Evolutionary conservation across 345 rosid species (phyloP).

Genomic region (Sapria himalayana): DNA sequence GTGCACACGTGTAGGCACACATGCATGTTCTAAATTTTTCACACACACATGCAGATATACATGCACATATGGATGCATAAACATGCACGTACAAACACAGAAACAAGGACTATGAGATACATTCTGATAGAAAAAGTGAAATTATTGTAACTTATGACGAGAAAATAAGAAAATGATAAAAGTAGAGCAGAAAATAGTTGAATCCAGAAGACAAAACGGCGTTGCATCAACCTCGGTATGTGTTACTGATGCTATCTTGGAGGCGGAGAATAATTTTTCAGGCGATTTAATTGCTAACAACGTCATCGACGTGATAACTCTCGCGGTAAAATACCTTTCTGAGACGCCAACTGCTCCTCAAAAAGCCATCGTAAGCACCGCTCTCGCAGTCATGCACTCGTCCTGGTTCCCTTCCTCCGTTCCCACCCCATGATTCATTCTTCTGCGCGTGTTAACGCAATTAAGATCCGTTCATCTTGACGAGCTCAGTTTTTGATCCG

Average conservation of each 20-base stretch:
- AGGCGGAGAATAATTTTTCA: conserved; percentile 27
- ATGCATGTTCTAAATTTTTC: neutral
- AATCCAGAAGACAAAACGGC: conserved; percentile 17
- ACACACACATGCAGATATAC: too few relatives aligned
- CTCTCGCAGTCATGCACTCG: too few relatives aligned
- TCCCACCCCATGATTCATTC: neutral
- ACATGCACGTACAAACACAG: too few relatives aligned
- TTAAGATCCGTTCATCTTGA: conserved; percentile 94
- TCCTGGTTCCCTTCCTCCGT: too few relatives aligned
- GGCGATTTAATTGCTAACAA: conserved; percentile 66
- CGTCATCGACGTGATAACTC: conserved; percentile 95
- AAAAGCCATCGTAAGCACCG: conserved; percentile 32
- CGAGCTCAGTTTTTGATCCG: conserved; percentile 59
- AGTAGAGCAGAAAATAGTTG: conserved; percentile 32
- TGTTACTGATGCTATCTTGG: conserved; percentile 53
- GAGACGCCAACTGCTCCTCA: conserved; percentile 60
- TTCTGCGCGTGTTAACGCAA: conserved; percentile 37
- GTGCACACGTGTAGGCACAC: too few relatives aligned
- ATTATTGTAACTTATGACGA: conserved; percentile 9
- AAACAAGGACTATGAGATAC: too few relatives aligned
- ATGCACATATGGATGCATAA: too few relatives aligned
- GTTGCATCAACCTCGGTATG: conserved; percentile 21
- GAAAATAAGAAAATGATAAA: conserved; percentile 90
- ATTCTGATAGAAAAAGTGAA: too few relatives aligned
- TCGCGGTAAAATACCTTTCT: conserved; percentile 68